A percentile compares a stretch with the other conserved stretches of the same genome.
phyloP scores from a whole-genome alignment of 768 basidiomycete genomes.

The Tylopilus sp. region DNA sequence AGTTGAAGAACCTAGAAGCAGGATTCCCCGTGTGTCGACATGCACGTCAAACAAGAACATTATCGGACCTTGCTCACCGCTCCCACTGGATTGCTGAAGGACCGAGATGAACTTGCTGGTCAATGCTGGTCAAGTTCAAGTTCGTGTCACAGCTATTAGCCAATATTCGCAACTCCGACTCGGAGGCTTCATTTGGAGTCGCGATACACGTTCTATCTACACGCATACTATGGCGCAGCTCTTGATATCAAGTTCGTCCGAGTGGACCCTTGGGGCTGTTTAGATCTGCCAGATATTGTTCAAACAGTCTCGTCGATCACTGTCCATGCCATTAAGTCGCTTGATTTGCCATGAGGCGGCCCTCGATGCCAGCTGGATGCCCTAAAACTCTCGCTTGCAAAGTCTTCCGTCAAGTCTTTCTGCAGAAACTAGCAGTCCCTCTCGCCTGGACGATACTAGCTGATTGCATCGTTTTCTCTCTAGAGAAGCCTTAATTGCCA shows the following conservation, averaged over 20 bases:
- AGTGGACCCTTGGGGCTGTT: not conserved
- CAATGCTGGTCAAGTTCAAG: no score
- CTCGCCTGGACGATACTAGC: slow-evolving; percentile 1
- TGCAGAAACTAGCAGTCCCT: slow-evolving; percentile 2
- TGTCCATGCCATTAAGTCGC: slow-evolving; percentile 5
- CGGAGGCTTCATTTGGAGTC: no score
- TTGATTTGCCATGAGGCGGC: slow-evolving; percentile 24
- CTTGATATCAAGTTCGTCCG: not conserved
- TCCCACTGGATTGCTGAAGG: no score
- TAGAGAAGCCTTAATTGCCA: slow-evolving; percentile 1
- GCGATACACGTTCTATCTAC: no score
- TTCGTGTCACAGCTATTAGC: no score
- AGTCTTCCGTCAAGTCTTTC: slow-evolving; percentile 2
- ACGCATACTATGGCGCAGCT: no score
- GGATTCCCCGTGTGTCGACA: no score
- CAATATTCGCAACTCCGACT: no score
- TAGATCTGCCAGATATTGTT: no score
- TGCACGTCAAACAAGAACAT: no score
- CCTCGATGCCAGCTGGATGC: slow-evolving; percentile 1
- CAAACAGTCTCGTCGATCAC: slow-evolving; percentile 16
- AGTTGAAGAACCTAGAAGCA: not conserved
- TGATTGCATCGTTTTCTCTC: slow-evolving; percentile 2
- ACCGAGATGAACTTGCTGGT: no score
- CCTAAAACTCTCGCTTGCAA: not conserved
- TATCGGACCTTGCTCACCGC: no score